Base-by-base conservation (phyloP, 2,329 filamentous ascomycete species). In the Geosmithia morbida region DNA sequence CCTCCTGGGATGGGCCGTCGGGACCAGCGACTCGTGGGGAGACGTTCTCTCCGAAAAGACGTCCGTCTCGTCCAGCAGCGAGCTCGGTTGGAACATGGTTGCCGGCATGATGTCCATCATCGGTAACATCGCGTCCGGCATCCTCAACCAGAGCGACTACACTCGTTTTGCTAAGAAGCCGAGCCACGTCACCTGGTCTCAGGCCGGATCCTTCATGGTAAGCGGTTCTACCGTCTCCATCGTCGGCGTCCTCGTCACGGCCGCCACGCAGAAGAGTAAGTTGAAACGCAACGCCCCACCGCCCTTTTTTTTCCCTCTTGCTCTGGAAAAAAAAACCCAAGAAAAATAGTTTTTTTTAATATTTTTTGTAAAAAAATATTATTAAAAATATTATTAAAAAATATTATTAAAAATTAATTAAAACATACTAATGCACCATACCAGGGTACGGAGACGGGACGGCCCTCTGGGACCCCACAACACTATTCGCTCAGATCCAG, bases 161-260 rank as follows among this genome's bases (percentile, higher is more conserved):
- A 51, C 51, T 1, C 51, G 54, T 2, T 55, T 52, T 42, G 51
- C 53, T 29, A 54, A 50, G 43, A 48, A 48, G 7, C 52, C 51
- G 0, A 46, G 50, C 8, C 48, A 50, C 5, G 51, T 45, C 19
- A 26, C 53, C 1, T 54, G 51, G 51, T 51, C 50, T 26, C 54
- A 55, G 33, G 48, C 51, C 7, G 50, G 52, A 3, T 37, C 33
- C 17, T 48, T 51, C 1, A 42, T 55, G 22, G 41, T 48, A 1
- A 37, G 54, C 3, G 48, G 52, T 22, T 49, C 49, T 8, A 53
- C 49, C 11, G 48, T 51, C 8, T 54, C 71, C 47, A 70, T 68
- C 7, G 66, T 74, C n/a, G 68, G 72, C 51, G 59, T 70, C 42
- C 71, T 51, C 13, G 33, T 37, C 33, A 37, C 33, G 33, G 33